phyloP scores from a whole-genome alignment of 768 basidiomycete genomes.

The Hortiboletus flavorubellus region DNA sequence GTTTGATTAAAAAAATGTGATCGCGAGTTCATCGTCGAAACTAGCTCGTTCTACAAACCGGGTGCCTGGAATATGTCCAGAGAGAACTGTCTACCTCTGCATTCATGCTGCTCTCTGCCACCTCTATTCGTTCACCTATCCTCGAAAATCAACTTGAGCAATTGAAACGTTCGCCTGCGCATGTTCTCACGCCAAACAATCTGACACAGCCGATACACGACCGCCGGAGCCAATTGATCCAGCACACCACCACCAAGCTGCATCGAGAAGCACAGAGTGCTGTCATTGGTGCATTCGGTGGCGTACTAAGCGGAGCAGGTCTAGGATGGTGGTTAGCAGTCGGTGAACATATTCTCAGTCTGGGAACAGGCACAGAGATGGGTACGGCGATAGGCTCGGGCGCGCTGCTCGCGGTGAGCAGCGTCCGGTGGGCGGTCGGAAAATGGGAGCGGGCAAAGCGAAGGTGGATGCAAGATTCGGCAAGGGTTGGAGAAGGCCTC shows the following conservation, averaged over 20 bases:
- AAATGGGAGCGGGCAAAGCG: slow-evolving; percentile 67
- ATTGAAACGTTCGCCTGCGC: slow-evolving; percentile 43
- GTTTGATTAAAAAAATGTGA: not conserved
- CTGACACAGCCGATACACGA: slow-evolving; percentile 50
- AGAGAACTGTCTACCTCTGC: slow-evolving; percentile 39
- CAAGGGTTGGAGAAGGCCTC: slow-evolving; percentile 57
- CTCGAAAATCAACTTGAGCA: slow-evolving; percentile 60
- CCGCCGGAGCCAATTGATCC: slow-evolving; percentile 52
- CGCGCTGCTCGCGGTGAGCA: slow-evolving; percentile 44
- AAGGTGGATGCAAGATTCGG: slow-evolving; percentile 68
- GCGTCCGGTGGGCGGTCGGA: slow-evolving; percentile 60
- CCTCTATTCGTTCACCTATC: slow-evolving; percentile 48
- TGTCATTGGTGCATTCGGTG: slow-evolving; percentile 48
- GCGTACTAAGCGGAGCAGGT: slow-evolving; percentile 46
- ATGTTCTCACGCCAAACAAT: slow-evolving; percentile 40
- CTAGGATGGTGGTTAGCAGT: slow-evolving; percentile 53
- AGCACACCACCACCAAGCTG: slow-evolving; percentile 53
- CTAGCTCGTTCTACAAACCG: slow-evolving; percentile 65
- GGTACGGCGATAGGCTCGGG: slow-evolving; percentile 61
- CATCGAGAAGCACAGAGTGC: slow-evolving; percentile 63
- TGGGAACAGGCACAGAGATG: slow-evolving; percentile 42
- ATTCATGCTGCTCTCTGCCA: slow-evolving; percentile 36
- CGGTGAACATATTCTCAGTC: slow-evolving; percentile 38
- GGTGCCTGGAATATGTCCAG: slow-evolving; percentile 51
- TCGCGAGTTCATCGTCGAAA: not conserved